These are phyloP conservation scores for Xylaria sp. DNA, from an alignment of 2,329 filamentous ascomycete genomes.

Conservation along the genomic window DNA sequence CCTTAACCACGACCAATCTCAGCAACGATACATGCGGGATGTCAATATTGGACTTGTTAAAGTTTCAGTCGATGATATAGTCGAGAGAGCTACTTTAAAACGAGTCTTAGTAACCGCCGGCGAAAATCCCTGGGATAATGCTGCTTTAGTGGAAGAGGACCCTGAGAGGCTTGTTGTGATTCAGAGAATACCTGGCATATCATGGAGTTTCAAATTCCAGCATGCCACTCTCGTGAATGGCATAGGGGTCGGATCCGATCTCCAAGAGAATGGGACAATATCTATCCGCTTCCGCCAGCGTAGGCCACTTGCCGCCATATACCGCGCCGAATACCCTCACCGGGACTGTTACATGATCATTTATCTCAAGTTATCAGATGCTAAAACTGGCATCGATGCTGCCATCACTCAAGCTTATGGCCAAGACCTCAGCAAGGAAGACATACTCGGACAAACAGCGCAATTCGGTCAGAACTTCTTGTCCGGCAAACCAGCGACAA, in stretches of 20 bases:
- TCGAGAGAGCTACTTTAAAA: slow-evolving; percentile 1
- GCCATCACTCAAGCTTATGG: slow-evolving; percentile 1
- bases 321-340: not conserved
- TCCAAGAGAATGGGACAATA: slow-evolving; percentile 22
- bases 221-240: not conserved
- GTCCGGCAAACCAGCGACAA: no score
- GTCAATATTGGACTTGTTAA: slow-evolving; percentile 22
- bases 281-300: slow-evolving; percentile 14
- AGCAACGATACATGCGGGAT: slow-evolving; percentile 6
- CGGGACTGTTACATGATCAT: not conserved
- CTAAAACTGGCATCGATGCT: not conserved
- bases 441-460: slow-evolving; percentile 1
- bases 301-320: slow-evolving; percentile 8
- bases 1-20: slow-evolving; percentile 10
- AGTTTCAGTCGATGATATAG: slow-evolving; percentile 11
- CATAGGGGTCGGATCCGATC: not conserved
- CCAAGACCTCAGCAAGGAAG: not conserved
- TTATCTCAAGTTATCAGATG: slow-evolving; percentile 7
- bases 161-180: slow-evolving; percentile 20
- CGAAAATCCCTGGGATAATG: slow-evolving; percentile 5
- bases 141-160: slow-evolving; percentile 2
- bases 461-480: not conserved
- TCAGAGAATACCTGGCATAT: not conserved
- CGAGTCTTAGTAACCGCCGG: slow-evolving; percentile 8
- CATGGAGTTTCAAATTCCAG: not conserved